Evolutionary conservation across 1,284 basidiomycete species (phyloP).

Genomic region (Cryptococcus jaspeensis): DNA sequence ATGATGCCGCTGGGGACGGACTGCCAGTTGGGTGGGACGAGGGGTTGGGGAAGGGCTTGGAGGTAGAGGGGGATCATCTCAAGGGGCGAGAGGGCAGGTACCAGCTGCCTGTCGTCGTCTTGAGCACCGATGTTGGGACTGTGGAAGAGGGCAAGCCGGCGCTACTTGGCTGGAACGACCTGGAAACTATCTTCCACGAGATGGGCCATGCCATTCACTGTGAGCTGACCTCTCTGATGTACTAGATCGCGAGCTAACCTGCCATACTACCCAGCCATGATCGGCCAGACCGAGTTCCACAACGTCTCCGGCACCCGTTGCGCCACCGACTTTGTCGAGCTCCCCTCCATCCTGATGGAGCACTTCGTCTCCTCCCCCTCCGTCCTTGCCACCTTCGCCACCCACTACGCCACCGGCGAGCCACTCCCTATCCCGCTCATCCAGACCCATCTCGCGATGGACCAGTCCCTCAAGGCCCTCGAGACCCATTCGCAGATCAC

Average conservation of each 20-base stretch:
- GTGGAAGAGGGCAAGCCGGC: slow-evolving; percentile 63
- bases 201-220: slow-evolving; percentile 99
- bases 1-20: slow-evolving; percentile 70
- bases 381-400: slow-evolving; percentile 75
- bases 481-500: slow-evolving; percentile 92
- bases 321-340: slow-evolving; percentile 96
- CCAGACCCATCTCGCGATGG: slow-evolving; percentile 44
- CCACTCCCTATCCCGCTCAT: slow-evolving; percentile 65
- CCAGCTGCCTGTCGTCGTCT: slow-evolving; percentile 87
- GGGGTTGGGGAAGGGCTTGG: slow-evolving; percentile 37
- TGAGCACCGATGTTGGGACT: slow-evolving; percentile 82
- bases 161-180: slow-evolving; percentile 86
- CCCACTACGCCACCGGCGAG: slow-evolving; percentile 62
- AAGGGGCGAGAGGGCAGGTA: slow-evolving; percentile 65
- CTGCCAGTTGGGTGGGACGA: slow-evolving; percentile 42
- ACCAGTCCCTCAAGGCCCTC: slow-evolving; percentile 54
- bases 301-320: slow-evolving; percentile 98
- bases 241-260: slow-evolving; percentile 4
- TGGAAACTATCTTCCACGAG: slow-evolving; percentile 94
- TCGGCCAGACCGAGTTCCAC: slow-evolving; percentile 94
- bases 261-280: slow-evolving; percentile 69
- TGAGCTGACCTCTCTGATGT: slow-evolving; percentile 56
- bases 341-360: slow-evolving; percentile 98
- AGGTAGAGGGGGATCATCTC: slow-evolving; percentile 39
- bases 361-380: slow-evolving; percentile 81